Conservation (phyloP, 805 yeast species). For the Kuraishia piskuri region DNA sequence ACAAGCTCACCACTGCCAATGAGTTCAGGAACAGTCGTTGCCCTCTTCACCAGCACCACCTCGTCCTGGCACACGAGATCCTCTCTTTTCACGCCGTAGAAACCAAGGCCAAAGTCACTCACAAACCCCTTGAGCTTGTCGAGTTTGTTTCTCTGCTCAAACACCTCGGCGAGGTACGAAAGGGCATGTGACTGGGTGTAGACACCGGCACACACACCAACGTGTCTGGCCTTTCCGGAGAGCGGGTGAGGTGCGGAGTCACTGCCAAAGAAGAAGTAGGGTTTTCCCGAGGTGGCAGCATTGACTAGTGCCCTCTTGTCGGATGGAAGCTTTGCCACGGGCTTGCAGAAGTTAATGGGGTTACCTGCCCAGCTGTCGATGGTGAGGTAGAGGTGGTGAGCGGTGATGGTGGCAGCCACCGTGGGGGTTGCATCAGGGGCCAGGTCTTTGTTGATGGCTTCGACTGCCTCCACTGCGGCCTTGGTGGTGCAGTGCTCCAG, state of each 20-base stretch:
- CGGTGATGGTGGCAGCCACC: constrained; percentile 92
- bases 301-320: constrained; percentile 73
- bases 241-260: constrained; percentile 98
- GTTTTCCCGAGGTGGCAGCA: constrained; percentile 89
- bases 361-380: constrained; percentile 97
- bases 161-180: constrained; percentile 79
- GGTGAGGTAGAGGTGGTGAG: constrained; percentile 85
- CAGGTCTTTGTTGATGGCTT: constrained; percentile 46
- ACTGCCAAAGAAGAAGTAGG: constrained; percentile 92
- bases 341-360: constrained; percentile 92
- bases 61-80: constrained; percentile 37
- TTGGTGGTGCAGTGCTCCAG: constrained; percentile 93
- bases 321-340: constrained; percentile 88
- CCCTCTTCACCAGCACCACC: constrained; percentile 46
- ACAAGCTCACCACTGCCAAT: constrained; percentile 37
- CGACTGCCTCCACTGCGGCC: constrained; percentile 76
- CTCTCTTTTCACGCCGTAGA: constrained; percentile 50
- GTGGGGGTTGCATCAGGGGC: constrained; percentile 26
- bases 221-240: constrained; percentile 63
- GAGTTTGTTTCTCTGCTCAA: constrained; percentile 57
- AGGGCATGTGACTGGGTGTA: constrained; percentile 81
- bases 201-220: constrained; percentile 97
- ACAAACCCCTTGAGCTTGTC: constrained; percentile 69
- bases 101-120: constrained; percentile 59
- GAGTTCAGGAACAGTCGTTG: constrained; percentile 49